Evolutionary conservation across 768 basidiomycete genomes (phyloP).

Genomic region (Boletus tomentosulus): DNA sequence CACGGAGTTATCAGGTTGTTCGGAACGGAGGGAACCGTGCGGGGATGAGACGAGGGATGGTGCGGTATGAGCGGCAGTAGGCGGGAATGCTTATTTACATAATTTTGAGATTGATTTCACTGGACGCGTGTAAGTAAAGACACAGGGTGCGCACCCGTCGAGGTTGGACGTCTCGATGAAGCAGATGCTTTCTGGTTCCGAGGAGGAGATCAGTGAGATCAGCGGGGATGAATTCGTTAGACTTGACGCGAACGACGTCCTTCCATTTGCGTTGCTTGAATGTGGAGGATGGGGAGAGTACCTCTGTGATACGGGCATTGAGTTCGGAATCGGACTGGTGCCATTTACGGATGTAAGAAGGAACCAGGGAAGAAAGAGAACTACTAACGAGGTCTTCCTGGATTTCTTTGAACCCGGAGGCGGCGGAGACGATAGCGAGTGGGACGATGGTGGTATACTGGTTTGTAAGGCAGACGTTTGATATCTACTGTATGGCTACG

Average conservation of each 20-base stretch:
- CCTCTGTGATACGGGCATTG: conserved; percentile 78
- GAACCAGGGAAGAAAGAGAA: not conserved
- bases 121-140: conserved; percentile 25
- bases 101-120: conserved; percentile 98
- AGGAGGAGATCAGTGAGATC: conserved; percentile 81
- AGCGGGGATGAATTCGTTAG: conserved; percentile 92
- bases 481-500: conserved; percentile 95
- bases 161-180: conserved; percentile 98
- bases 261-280: conserved; percentile 85
- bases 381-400: conserved; percentile 77
- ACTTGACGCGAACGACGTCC: conserved; percentile 83
- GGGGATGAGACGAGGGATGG: conserved; percentile 70
- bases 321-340: conserved; percentile 93
- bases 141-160: conserved; percentile 67
- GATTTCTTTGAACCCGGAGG: conserved; percentile 92
- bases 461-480: conserved; percentile 95
- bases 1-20: conserved; percentile 95
- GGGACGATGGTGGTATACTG: conserved; percentile 93
- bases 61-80: conserved; percentile 73
- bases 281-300: conserved; percentile 55
- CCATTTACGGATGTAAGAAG: conserved; percentile 56
- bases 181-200: conserved; percentile 95
- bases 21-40: conserved; percentile 83
- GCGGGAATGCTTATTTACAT: conserved; percentile 90
- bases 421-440: conserved; percentile 81